Percentiles rank a stretch among this genome's conserved stretches.
Evolutionary conservation across 352 stramenopile genomes (phyloP).

Genomic region (Lagenidium giganteum): DNA sequence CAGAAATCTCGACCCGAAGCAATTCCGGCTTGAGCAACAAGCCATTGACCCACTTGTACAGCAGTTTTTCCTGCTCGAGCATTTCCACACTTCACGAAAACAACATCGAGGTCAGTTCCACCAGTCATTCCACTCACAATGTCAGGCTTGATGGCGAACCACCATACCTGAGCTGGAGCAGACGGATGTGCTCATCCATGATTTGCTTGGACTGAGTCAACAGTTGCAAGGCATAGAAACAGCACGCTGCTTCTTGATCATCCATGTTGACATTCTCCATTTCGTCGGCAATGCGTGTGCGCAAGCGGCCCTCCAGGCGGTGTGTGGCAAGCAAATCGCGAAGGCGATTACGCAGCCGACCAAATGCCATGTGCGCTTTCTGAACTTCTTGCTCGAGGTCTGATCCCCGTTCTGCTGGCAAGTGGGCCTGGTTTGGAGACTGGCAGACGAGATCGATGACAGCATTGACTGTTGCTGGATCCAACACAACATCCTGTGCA

Average conservation of each 20-base stretch:
- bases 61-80: slow-evolving; percentile 48
- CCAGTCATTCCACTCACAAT: too few species aligned
- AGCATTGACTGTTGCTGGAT: slow-evolving; percentile 6
- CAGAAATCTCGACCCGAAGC: too few species aligned
- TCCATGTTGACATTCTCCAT: too few species aligned
- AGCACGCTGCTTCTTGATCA: too few species aligned
- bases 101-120: too few species aligned
- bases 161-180: slow-evolving; percentile 35
- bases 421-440: neutral
- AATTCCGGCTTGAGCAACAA: slow-evolving; percentile 29
- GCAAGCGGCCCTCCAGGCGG: too few species aligned
- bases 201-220: too few species aligned
- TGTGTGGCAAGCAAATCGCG: slow-evolving; percentile 27
- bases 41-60: slow-evolving; percentile 73
- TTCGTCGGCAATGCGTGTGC: too few species aligned
- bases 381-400: slow-evolving; percentile 15
- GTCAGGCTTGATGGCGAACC: too few species aligned
- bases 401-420: neutral
- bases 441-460: too few species aligned
- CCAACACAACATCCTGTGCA: slow-evolving; percentile 24
- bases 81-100: slow-evolving; percentile 38
- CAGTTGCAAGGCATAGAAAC: too few species aligned
- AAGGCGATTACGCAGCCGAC: slow-evolving; percentile 32
- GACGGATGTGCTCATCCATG: slow-evolving; percentile 33
- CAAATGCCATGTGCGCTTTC: slow-evolving; percentile 34